Evolutionary conservation across 768 basidiomycete species (phyloP), one percentile per base, ranked within the genome.

Genomic region (Leccinellum rugosiceps): DNA sequence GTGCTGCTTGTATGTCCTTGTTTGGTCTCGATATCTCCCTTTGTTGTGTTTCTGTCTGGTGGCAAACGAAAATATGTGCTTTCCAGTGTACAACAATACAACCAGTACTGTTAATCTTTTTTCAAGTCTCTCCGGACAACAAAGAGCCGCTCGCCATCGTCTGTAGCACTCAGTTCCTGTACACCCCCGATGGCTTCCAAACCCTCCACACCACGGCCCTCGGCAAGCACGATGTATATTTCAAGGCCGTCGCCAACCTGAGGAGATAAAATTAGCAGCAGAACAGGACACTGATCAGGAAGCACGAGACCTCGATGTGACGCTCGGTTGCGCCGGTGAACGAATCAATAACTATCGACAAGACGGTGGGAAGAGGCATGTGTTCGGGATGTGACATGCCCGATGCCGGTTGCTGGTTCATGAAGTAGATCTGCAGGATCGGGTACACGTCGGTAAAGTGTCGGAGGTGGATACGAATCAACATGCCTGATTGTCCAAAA

Each of bases 301-400:
- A 17, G n/a, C 13, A 26, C 66, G 79, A 59, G 59, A 91, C 91
- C 84, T 98, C 95, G 69, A 98, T 98, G 75, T 98, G 96, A 62
- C 97, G 86, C 76, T 99, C 97, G 14, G 97, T 98, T 26, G 97
- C 97, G 63, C 92, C 85, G 26, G 95, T 96, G 74, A 98, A 99
- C 9, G 93, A 92, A 77, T 99, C 96, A 59, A 93, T 90, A 65
- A 98, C 92, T 70, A 99, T 83, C 30, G 83, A 77, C 53, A 97
- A 77, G 8, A 98, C 94, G 11, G 85, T 85, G 23, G 79, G 68
- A 57, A 99, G 78, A 15, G 94, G 89, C 44, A 98, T 77, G 74
- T 95, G 90, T 43, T 78, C 76, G 21, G 96, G 93, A 66, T 92
- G 88, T 44, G 83, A 77, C 34, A 81, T 82, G 44, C 88, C 90